Evolutionary conservation across 805 yeast species (phyloP), one percentile per base, ranked within the genome.

Genomic region (Candida xiaguanensis): DNA sequence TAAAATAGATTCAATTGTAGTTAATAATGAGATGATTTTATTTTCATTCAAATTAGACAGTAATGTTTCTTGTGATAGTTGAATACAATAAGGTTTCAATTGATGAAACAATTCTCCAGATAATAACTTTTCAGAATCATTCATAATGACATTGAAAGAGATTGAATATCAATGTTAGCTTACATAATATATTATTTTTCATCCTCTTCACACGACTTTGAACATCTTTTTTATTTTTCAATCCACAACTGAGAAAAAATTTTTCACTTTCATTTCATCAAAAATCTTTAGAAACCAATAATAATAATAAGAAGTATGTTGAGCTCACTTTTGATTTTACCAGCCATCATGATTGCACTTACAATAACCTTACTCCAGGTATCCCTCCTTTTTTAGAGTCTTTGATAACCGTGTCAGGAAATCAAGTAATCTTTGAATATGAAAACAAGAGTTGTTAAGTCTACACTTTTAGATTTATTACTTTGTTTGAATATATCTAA

Each of bases 51-150:
- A 30, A 2, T 29, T 23, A 3, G 56, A 48, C 12, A 32, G 33
- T n/a, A 48, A 40, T 5, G 60, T 51, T 15, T 50, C 33, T 38
- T 50, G 52, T 1, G 63, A 52, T 24, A 67, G 45, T 23, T 50
- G 50, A 26, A 60, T 55, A 34, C 72, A 67, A 8, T 34, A 14
- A 1, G 67, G 66, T 34, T 61, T 61, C 20, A 66, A 40, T 33
- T 39, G 39, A 7, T 29, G 36, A 43, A 67, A 67, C 15, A 67
- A 47, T 37, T 36, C 45, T 56, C 45, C 52, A 15, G 65, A 59
- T 13, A 55, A 25, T 31, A 31, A 11, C 33, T 26, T 18, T 3
- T 38, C 32, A 16, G n/a, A 3, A 22, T 12, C 19, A 8, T 17
- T 28, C 17, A 18, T 18, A 31, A n/a, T n/a, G 25, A 31, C 34